These are phyloP conservation scores for Phaeolepiota aurea DNA, from an alignment of 768 basidiomycete species.

Conservation along the genomic window DNA sequence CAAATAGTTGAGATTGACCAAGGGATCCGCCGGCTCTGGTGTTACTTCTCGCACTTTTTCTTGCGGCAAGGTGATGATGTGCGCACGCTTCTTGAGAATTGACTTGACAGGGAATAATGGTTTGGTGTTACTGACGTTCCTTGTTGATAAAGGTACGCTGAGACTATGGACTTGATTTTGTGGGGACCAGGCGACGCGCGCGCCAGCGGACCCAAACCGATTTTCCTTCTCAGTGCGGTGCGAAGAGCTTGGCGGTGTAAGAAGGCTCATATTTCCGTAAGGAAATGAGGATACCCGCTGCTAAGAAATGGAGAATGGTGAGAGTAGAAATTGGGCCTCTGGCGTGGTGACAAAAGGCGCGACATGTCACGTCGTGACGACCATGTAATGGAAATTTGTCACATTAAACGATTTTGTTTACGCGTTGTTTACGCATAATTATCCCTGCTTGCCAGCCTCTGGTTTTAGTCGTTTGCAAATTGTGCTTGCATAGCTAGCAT, in stretches of 20 bases:
- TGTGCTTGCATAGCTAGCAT: too few relatives aligned
- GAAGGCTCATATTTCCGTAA: too few relatives aligned
- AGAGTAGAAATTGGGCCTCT: constrained; percentile 6
- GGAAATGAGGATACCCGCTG: too few relatives aligned
- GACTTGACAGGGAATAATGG: constrained; percentile 43
- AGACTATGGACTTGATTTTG: constrained; percentile 26
- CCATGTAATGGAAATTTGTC: not conserved
- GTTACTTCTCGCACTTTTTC: constrained; percentile 52
- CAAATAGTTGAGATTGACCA: constrained; percentile 56
- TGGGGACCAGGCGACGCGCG: not conserved
- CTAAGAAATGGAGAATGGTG: not conserved
- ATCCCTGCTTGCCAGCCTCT: not conserved
- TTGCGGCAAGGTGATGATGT: constrained; percentile 31
- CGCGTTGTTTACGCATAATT: constrained; percentile 25
- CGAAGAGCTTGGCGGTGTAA: not conserved
- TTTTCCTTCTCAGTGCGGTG: not conserved
- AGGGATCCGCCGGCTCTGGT: constrained; percentile 69
- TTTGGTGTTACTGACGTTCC: constrained; percentile 21
- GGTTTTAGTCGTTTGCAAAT: too few relatives aligned
- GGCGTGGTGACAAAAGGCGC: constrained; percentile 12
- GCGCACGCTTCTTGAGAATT: constrained; percentile 56
- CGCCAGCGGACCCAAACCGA: not conserved
- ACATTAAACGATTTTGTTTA: constrained; percentile 30
- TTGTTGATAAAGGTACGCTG: constrained; percentile 19
- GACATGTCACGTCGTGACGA: constrained; percentile 13